These are phyloP conservation scores for Calocybe gangraenosa DNA, from an alignment of 768 basidiomycete genomes.

Conservation along the genomic window DNA sequence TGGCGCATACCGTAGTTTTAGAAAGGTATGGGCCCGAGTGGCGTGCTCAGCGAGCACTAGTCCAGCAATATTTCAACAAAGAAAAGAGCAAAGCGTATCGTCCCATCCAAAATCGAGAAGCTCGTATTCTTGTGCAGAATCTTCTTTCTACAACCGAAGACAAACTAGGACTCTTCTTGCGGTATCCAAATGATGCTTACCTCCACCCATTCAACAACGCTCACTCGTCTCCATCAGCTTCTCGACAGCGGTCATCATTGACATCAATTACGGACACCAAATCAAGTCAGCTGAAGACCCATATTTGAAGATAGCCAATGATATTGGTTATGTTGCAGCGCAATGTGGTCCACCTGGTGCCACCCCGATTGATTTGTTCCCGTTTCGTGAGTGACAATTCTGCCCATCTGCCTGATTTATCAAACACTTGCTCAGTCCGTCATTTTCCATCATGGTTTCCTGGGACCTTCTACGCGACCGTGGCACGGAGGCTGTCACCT, in stretches of 20 bases:
- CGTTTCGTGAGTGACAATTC: slow-evolving; percentile 12
- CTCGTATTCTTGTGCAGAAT: not conserved
- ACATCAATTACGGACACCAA: slow-evolving; percentile 26
- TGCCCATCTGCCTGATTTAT: not conserved
- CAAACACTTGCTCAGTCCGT: slow-evolving; percentile 1
- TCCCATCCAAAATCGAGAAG: not conserved
- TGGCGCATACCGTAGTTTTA: not conserved
- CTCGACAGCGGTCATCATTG: slow-evolving; percentile 17
- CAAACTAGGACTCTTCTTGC: no score
- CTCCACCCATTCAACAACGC: no score
- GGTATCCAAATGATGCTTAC: no score
- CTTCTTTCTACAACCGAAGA: not conserved
- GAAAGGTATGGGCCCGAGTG: not conserved
- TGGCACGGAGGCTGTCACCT: not conserved
- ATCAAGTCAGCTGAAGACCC: slow-evolving; percentile 29
- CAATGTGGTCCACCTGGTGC: slow-evolving; percentile 19
- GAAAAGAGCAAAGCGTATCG: not conserved
- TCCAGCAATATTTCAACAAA: not conserved
- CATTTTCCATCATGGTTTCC: slow-evolving; percentile 17
- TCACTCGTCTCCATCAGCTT: not conserved
- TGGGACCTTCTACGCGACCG: slow-evolving; percentile 10
- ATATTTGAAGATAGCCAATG: slow-evolving; percentile 29
- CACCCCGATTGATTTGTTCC: slow-evolving; percentile 9
- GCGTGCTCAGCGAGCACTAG: not conserved
- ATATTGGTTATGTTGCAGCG: slow-evolving; percentile 20